These are phyloP conservation scores for Lactarius hatsudake DNA, from an alignment of 768 basidiomycete genomes.

Conservation along the genomic window DNA sequence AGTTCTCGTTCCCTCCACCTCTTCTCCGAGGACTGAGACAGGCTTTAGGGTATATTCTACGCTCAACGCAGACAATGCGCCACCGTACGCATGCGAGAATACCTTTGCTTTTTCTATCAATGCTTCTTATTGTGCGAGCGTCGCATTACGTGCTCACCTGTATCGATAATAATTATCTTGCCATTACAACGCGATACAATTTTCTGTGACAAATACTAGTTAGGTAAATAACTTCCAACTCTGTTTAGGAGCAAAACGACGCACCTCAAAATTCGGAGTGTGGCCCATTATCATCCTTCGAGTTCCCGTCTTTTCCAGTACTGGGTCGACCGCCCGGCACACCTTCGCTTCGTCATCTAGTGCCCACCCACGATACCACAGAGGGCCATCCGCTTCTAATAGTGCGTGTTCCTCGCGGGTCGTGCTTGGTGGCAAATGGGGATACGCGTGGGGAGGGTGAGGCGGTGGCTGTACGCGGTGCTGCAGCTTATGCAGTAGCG, in stretches of 20 bases:
- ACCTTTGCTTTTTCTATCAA: slow-evolving; percentile 43
- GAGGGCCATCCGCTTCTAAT: slow-evolving; percentile 75
- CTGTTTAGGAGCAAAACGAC: slow-evolving; percentile 24
- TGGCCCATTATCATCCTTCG: slow-evolving; percentile 94
- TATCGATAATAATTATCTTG: slow-evolving; percentile 96
- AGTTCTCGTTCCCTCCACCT: slow-evolving; percentile 63
- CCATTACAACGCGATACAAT: slow-evolving; percentile 86
- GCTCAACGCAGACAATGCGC: slow-evolving; percentile 82
- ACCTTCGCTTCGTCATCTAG: slow-evolving; percentile 62
- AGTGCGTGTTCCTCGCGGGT: slow-evolving; percentile 66
- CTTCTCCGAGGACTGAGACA: slow-evolving; percentile 33
- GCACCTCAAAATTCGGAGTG: slow-evolving; percentile 81
- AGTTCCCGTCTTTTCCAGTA: slow-evolving; percentile 74
- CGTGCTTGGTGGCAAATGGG: slow-evolving; percentile 63
- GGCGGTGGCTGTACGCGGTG: slow-evolving; percentile 66
- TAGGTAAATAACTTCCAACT: background rate
- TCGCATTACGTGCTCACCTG: slow-evolving; percentile 47
- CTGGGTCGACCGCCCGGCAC: slow-evolving; percentile 69
- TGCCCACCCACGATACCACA: slow-evolving; percentile 97
- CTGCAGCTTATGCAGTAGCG: slow-evolving; percentile 71
- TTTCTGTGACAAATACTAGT: slow-evolving; percentile 35
- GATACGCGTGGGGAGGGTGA: slow-evolving; percentile 76
- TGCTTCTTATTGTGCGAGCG: background rate
- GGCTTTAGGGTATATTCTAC: slow-evolving; percentile 83
- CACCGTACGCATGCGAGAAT: slow-evolving; percentile 97